phyloP scores from a whole-genome alignment of 768 basidiomycete genomes.

The Astraeus odoratus region DNA sequence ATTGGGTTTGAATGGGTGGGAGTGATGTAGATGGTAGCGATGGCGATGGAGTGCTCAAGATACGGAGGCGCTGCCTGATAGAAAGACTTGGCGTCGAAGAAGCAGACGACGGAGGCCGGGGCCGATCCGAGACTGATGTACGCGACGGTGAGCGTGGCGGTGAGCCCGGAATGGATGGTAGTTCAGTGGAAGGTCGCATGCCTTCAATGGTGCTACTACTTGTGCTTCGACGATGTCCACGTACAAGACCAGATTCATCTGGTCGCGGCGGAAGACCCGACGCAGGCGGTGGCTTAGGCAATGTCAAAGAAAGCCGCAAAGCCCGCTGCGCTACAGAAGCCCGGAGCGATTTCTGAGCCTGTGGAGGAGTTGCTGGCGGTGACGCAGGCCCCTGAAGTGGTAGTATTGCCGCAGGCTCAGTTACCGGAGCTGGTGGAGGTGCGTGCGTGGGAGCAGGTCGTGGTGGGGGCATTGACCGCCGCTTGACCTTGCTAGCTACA shows the following conservation, averaged over 20 bases:
- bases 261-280: conserved; percentile 59
- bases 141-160: conserved; percentile 35
- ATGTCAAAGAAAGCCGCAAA: conserved; percentile 49
- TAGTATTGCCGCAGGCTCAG: conserved; percentile 10
- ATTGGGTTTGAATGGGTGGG: background rate
- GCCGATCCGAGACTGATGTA: conserved; percentile 17
- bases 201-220: conserved; percentile 28
- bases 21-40: conserved; percentile 13
- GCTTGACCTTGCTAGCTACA: conserved; percentile 26
- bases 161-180: conserved; percentile 41
- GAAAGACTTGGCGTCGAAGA: conserved; percentile 29
- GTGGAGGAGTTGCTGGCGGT: conserved; percentile 3
- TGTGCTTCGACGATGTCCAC: conserved; percentile 25
- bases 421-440: conserved; percentile 57
- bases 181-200: conserved; percentile 11
- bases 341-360: conserved; percentile 37
- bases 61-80: conserved; percentile 58
- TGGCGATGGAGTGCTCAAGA: conserved; percentile 27
- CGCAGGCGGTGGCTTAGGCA: conserved; percentile 61
- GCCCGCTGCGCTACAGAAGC: conserved; percentile 52
- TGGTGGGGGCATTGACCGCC: conserved; percentile 64
- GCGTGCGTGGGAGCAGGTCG: conserved; percentile 67
- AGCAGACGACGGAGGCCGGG: conserved; percentile 20
- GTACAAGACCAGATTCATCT: conserved; percentile 38
- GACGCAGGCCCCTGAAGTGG: background rate